A percentile compares a stretch with the other conserved stretches of the same genome.
Conservation (phyloP, 148 eudicot species). For the Camellia granthamiana region DNA sequence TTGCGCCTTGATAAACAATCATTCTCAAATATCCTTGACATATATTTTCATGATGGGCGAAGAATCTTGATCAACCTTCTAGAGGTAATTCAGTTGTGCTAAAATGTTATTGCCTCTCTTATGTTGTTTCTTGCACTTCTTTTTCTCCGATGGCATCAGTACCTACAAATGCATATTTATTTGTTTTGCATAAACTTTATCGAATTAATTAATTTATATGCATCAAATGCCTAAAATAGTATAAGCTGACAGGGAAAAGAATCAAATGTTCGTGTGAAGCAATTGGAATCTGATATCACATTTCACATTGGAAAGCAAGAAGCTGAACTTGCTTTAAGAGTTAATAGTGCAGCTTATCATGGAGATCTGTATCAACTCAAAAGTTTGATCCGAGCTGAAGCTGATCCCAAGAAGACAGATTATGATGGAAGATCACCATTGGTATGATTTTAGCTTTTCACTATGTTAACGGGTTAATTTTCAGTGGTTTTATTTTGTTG, state of each 20-base stretch:
- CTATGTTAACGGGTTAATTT: not conserved
- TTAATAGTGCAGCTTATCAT: slow-evolving; percentile 69
- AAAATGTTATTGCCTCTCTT: not conserved
- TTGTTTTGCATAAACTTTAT: not conserved
- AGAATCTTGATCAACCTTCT: slow-evolving; percentile 67
- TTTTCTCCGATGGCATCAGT: not conserved
- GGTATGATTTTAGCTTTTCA: slow-evolving; percentile 42
- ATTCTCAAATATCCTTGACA: slow-evolving; percentile 70
- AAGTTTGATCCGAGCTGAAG: slow-evolving; percentile 68
- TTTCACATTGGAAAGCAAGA: slow-evolving; percentile 83
- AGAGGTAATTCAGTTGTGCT: slow-evolving; percentile 48
- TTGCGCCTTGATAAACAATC: slow-evolving; percentile 87
- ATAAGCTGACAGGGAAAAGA: slow-evolving; percentile 58
- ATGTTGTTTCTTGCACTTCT: not conserved
- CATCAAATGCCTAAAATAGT: slow-evolving; percentile 1
- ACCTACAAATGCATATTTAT: not conserved
- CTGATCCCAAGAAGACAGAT: slow-evolving; percentile 83
- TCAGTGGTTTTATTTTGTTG: not conserved
- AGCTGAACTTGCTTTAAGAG: slow-evolving; percentile 91
- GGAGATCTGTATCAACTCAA: slow-evolving; percentile 83
- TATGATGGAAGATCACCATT: slow-evolving; percentile 87
- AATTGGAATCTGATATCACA: slow-evolving; percentile 71
- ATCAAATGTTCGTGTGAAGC: slow-evolving; percentile 55
- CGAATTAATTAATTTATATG: not conserved
- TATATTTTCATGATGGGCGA: slow-evolving; percentile 80